Percentiles rank a stretch among this genome's conserved stretches.
These are phyloP conservation scores for Ochromonas danica DNA, from an alignment of 108 stramenopile genomes.

Conservation along the genomic window DNA sequence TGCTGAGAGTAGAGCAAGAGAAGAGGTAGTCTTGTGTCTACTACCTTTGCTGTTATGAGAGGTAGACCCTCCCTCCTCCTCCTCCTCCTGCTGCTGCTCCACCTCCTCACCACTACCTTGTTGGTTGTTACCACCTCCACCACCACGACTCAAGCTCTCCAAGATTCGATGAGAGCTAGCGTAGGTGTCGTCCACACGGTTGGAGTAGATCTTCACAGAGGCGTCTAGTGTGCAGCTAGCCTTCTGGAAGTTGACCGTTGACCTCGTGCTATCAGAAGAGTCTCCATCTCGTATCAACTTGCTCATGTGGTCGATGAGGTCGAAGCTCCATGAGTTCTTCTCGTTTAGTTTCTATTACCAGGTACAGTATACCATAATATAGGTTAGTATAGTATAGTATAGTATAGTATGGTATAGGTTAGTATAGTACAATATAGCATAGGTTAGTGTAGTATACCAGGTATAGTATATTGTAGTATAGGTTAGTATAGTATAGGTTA, in stretches of 20 bases:
- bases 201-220: slow-evolving; percentile 92
- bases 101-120: not conserved
- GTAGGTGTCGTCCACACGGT: slow-evolving; percentile 94
- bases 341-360: slow-evolving; percentile 74
- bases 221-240: slow-evolving; percentile 95
- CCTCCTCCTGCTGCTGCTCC: not conserved
- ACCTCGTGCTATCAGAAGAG: no score
- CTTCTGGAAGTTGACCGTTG: not conserved
- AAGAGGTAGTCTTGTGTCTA: not conserved
- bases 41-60: no score
- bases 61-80: not conserved
- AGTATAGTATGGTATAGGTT: not conserved
- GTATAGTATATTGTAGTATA: not conserved
- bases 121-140: slow-evolving; percentile 30
- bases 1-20: no score
- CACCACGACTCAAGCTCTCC: slow-evolving; percentile 78
- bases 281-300: slow-evolving; percentile 51
- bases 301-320: slow-evolving; percentile 97
- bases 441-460: not conserved
- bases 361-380: no score
- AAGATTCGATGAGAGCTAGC: slow-evolving; percentile 84
- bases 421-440: no score
- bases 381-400: no score
- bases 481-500: no score
- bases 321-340: slow-evolving; percentile 83